Conservation (phyloP, 176 grass and related monocot species). For the Puccinellia tenuiflora region DNA sequence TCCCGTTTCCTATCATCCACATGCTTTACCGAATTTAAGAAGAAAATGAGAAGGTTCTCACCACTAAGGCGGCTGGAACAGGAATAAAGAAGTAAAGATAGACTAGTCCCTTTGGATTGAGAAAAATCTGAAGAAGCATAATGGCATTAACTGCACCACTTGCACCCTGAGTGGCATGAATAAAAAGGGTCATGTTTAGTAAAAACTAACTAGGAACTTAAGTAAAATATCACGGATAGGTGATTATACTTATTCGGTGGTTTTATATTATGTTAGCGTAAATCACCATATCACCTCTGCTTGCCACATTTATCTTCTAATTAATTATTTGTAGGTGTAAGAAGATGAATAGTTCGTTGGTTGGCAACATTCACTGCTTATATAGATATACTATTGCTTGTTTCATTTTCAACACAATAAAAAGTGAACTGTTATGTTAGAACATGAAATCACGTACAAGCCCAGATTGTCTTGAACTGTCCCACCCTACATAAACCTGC, state of each 20-base stretch:
- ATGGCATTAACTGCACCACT: slow-evolving; percentile 88
- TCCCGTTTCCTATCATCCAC: background rate
- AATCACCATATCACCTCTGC: slow-evolving; percentile 6
- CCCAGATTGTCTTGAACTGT: slow-evolving; percentile 48
- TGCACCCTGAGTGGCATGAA: slow-evolving; percentile 67
- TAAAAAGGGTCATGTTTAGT: slow-evolving; percentile 16
- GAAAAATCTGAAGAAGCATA: slow-evolving; percentile 77
- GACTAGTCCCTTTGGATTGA: slow-evolving; percentile 61
- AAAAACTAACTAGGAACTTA: background rate
- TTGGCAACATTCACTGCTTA: background rate
- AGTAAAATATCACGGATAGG: background rate
- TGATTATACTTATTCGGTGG: background rate
- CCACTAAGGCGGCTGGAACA: slow-evolving; percentile 72
- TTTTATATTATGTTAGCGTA: background rate
- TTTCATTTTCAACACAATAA: slow-evolving; percentile 11
- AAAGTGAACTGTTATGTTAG: background rate
- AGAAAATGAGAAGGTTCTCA: slow-evolving; percentile 28
- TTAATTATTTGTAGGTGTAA: slow-evolving; percentile 8
- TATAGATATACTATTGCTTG: background rate
- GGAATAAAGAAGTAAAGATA: slow-evolving; percentile 80
- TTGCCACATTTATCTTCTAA: background rate
- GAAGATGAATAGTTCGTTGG: background rate
- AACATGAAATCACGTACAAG: slow-evolving; percentile 50
- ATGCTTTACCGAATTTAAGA: background rate
- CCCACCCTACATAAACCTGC: slow-evolving; percentile 60